These are phyloP conservation scores for Sclerotiophoma versabilis DNA, from an alignment of 2,329 filamentous ascomycete genomes.

Conservation along the genomic window DNA sequence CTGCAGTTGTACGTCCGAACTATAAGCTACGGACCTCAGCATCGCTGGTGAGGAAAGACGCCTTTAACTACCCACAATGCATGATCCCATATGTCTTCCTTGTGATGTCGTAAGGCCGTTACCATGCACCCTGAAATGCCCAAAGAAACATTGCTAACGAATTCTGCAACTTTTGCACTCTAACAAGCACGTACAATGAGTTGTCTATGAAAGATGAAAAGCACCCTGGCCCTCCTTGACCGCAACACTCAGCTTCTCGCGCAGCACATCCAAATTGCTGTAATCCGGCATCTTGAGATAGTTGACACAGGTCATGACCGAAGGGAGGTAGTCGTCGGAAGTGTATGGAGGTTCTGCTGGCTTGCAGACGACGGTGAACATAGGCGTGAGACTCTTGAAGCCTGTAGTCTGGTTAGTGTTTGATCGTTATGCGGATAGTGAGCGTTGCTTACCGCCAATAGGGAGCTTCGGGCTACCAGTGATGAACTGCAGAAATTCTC, in stretches of 20 bases:
- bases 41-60: not conserved
- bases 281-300: constrained; percentile 98
- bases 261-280: constrained; percentile 77
- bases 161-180: constrained; percentile 14
- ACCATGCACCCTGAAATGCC: constrained; percentile 17
- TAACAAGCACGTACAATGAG: constrained; percentile 1
- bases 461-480: constrained; percentile 97
- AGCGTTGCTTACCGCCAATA: constrained; percentile 79
- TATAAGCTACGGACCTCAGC: not conserved
- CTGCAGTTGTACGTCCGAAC: not conserved
- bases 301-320: constrained; percentile 99
- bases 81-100: not conserved
- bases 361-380: constrained; percentile 99
- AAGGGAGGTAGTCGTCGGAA: constrained; percentile 97
- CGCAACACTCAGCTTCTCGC: constrained; percentile 79
- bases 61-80: constrained; percentile 15
- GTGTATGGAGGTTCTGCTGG: constrained; percentile 94
- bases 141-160: constrained; percentile 13
- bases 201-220: constrained; percentile 85
- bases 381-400: constrained; percentile 95
- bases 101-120: constrained; percentile 16
- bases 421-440: not conserved
- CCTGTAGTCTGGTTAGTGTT: constrained; percentile 60
- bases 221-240: constrained; percentile 96
- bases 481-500: constrained; percentile 96